phyloP scores from a whole-genome alignment of 2,329 filamentous ascomycete species.

The Bipolaris zeicola region DNA sequence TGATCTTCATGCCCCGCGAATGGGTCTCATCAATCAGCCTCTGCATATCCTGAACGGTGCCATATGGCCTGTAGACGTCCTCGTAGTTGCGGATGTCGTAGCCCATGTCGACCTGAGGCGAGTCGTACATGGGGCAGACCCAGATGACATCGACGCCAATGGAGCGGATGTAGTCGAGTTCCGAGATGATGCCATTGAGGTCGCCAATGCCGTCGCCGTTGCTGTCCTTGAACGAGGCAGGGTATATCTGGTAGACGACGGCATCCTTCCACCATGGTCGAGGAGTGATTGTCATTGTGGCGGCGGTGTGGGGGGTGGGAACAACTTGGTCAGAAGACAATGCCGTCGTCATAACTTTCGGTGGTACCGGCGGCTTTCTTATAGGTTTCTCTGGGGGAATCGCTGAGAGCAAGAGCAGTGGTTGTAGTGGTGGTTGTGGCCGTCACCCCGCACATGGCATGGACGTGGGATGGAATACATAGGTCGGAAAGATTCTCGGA shows the following conservation, averaged over 20 bases:
- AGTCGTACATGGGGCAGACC: slow-evolving; percentile 51
- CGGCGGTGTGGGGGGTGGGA: not conserved
- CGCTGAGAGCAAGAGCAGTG: not conserved
- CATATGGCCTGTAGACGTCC: slow-evolving; percentile 48
- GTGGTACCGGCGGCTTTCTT: slow-evolving; percentile 12
- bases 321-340: not conserved
- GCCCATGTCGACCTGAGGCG: slow-evolving; percentile 55
- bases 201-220: slow-evolving; percentile 63
- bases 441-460: too few species aligned
- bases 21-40: slow-evolving; percentile 45
- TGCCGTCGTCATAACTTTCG: slow-evolving; percentile 6
- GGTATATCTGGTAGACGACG: slow-evolving; percentile 66
- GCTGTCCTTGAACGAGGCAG: slow-evolving; percentile 65
- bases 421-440: not conserved
- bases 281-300: slow-evolving; percentile 38
- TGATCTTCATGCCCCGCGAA: slow-evolving; percentile 45
- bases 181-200: slow-evolving; percentile 62
- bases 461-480: too few species aligned
- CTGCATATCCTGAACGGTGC: slow-evolving; percentile 50
- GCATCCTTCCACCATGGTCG: slow-evolving; percentile 65
- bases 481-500: too few species aligned
- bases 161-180: slow-evolving; percentile 61
- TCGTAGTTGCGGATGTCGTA: slow-evolving; percentile 50
- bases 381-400: slow-evolving; percentile 2
- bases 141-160: slow-evolving; percentile 52